These are phyloP conservation scores for Penicillium nucicola DNA, from an alignment of 495 filamentous ascomycete species.

Conservation along the genomic window DNA sequence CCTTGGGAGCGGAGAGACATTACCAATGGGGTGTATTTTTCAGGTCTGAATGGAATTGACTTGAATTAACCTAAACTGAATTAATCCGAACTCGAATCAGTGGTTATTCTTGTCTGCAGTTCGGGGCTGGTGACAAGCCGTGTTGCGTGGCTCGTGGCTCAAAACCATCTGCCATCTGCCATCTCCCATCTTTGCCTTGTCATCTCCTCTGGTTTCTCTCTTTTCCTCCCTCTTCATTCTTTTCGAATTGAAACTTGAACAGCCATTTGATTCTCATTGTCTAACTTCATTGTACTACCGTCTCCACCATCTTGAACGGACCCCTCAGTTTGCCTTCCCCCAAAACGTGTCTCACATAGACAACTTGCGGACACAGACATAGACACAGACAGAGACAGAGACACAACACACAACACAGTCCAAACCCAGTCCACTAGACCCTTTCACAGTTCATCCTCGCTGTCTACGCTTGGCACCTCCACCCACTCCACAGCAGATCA, in stretches of 20 bases:
- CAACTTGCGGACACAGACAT: no score
- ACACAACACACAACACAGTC: no score
- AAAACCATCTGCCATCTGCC: not conserved
- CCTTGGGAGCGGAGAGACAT: conserved; percentile 11
- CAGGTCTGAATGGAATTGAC: no score
- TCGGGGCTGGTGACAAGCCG: no score
- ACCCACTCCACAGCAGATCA: conserved; percentile 38
- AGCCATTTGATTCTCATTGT: not conserved
- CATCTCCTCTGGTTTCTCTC: not conserved
- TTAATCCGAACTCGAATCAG: not conserved
- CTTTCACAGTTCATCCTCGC: conserved; percentile 31
- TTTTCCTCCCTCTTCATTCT: not conserved
- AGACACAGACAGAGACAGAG: conserved; percentile 1
- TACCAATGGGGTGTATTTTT: conserved; percentile 17
- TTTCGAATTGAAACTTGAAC: not conserved
- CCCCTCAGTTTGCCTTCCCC: not conserved
- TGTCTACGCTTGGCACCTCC: conserved; percentile 14
- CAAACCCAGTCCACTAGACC: conserved; percentile 12
- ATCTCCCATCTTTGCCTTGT: not conserved
- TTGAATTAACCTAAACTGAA: no score
- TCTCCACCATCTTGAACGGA: no score
- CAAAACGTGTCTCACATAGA: conserved; percentile 2
- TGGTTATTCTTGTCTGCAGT: not conserved
- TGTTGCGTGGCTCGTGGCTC: not conserved
- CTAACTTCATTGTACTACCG: no score